These are phyloP conservation scores for Phlebiopsis gigantea DNA, from an alignment of 768 basidiomycete genomes.

Conservation along the genomic window DNA sequence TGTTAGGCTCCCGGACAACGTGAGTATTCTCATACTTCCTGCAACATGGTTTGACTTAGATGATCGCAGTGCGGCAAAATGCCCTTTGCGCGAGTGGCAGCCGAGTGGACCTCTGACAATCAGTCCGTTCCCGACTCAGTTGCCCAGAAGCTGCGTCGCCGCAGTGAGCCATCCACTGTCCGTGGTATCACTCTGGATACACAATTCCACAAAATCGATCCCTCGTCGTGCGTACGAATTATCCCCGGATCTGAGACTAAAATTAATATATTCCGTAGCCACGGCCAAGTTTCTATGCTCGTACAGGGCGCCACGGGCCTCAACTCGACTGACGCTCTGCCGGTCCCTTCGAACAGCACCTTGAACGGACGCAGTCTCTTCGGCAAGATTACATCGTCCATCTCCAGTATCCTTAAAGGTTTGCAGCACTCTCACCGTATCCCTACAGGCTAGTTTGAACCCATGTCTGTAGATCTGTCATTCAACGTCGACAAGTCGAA, in stretches of 20 bases:
- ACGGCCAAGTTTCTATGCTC: conserved; percentile 3
- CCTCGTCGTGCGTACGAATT: conserved; percentile 2
- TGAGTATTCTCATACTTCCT: conserved; percentile 22
- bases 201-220: conserved; percentile 29
- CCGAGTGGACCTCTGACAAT: conserved; percentile 36
- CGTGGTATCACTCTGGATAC: conserved; percentile 37
- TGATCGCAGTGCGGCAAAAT: conserved; percentile 19
- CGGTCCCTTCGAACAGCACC: neutral
- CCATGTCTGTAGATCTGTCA: conserved; percentile 3
- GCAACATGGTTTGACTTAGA: neutral
- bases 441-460: too few species aligned
- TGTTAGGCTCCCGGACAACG: conserved; percentile 47
- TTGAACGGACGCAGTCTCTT: neutral
- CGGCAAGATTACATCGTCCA: neutral
- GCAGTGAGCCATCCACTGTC: conserved; percentile 33
- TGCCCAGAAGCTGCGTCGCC: conserved; percentile 25
- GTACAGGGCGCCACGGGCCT: conserved; percentile 6
- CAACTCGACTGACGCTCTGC: neutral
- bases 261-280: neutral
- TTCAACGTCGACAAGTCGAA: conserved; percentile 17
- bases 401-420: neutral
- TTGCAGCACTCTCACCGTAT: too few species aligned
- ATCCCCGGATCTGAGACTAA: neutral
- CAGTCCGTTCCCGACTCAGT: conserved; percentile 35
- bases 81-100: conserved; percentile 32